These are phyloP conservation scores for Taiozyma onychis DNA, from an alignment of 1,139 yeast genomes.

Conservation along the genomic window DNA sequence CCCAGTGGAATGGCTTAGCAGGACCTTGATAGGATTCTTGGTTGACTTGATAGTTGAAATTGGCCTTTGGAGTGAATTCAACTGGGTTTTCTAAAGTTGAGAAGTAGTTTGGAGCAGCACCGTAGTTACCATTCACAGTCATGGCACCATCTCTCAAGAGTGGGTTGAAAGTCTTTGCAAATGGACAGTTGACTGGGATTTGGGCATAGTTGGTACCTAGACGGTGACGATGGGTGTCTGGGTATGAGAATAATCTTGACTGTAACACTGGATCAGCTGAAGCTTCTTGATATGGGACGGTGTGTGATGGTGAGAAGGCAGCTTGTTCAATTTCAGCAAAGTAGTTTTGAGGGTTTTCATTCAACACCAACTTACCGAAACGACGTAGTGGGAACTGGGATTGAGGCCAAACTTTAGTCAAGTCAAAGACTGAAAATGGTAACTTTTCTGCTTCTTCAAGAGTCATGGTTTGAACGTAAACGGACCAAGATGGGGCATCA, in stretches of 20 bases:
- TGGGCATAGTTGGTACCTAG: slow-evolving; percentile 59
- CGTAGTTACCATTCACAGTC: slow-evolving; percentile 82
- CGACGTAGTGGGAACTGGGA: slow-evolving; percentile 51
- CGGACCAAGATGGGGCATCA: slow-evolving; percentile 58
- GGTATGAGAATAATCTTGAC: slow-evolving; percentile 51
- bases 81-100: slow-evolving; percentile 41
- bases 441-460: slow-evolving; percentile 54
- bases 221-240: slow-evolving; percentile 58
- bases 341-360: slow-evolving; percentile 52
- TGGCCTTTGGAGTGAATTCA: slow-evolving; percentile 42
- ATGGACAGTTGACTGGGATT: slow-evolving; percentile 66
- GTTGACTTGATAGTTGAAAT: slow-evolving; percentile 39
- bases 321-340: slow-evolving; percentile 57
- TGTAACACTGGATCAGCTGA: slow-evolving; percentile 58
- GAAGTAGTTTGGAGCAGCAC: slow-evolving; percentile 75
- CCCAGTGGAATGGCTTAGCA: slow-evolving; percentile 88
- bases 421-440: slow-evolving; percentile 62
- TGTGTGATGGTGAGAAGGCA: slow-evolving; percentile 55
- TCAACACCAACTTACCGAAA: slow-evolving; percentile 48
- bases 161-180: slow-evolving; percentile 48
- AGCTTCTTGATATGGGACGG: slow-evolving; percentile 55
- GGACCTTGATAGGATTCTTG: slow-evolving; percentile 90
- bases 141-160: slow-evolving; percentile 84
- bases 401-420: slow-evolving; percentile 63
- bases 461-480: slow-evolving; percentile 63